These are phyloP conservation scores for Pseudisothecium myosuroides DNA, from an alignment of 225 moss, liverwort and hornwort genomes.

Conservation along the genomic window DNA sequence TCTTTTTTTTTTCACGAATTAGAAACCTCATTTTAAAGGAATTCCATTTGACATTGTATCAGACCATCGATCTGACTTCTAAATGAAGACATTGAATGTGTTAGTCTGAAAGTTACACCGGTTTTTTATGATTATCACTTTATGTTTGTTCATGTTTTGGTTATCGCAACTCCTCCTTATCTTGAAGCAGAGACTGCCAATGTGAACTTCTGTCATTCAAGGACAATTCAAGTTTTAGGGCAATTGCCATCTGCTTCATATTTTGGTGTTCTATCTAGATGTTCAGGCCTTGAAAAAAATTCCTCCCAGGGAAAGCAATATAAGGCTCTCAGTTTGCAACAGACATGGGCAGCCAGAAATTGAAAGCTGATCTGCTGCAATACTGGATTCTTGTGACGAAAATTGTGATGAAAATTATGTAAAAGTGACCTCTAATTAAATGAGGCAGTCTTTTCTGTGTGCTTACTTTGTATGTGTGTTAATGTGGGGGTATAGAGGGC, in stretches of 20 bases:
- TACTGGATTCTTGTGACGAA: background rate
- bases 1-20: background rate
- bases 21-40: background rate
- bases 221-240: background rate
- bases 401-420: background rate
- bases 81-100: background rate
- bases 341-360: background rate
- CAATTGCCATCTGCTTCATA: background rate
- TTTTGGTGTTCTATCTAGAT: background rate
- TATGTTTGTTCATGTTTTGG: background rate
- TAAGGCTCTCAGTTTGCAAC: background rate
- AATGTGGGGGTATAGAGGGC: background rate
- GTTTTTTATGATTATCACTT: background rate
- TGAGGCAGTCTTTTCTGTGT: background rate
- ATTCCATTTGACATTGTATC: background rate
- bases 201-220: background rate
- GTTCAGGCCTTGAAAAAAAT: background rate
- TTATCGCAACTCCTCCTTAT: background rate
- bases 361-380: background rate
- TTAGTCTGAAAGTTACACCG: background rate
- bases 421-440: background rate
- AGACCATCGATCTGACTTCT: background rate
- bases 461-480: background rate
- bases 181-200: background rate
- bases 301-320: background rate